Evolutionary conservation across 768 basidiomycete species (phyloP).

Genomic region (Gelatoporia subvermispora): DNA sequence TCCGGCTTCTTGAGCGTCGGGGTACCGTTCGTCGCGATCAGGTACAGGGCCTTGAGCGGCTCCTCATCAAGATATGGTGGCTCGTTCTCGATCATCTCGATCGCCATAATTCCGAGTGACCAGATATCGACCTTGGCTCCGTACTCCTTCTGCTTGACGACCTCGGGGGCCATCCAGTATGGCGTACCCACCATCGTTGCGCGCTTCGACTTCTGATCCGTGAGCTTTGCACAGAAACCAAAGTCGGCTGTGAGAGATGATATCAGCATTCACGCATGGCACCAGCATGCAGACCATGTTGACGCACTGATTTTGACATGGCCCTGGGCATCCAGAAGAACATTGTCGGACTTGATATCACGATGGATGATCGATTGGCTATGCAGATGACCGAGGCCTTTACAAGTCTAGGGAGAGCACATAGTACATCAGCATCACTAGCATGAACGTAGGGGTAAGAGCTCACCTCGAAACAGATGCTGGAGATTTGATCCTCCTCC

Average conservation of each 20-base stretch:
- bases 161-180: slow-evolving; percentile 99
- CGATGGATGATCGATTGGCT: slow-evolving; percentile 94
- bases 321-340: slow-evolving; percentile 87
- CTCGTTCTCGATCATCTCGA: slow-evolving; percentile 99
- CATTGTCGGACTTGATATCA: slow-evolving; percentile 96
- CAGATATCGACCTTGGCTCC: slow-evolving; percentile 96
- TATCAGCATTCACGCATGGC: slow-evolving; percentile 1
- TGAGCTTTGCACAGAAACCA: slow-evolving; percentile 93
- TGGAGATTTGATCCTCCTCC: slow-evolving; percentile 92
- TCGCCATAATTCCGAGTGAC: slow-evolving; percentile 97
- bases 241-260: slow-evolving; percentile 68
- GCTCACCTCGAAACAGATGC: slow-evolving; percentile 85
- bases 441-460: background rate
- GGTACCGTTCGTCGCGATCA: slow-evolving; percentile 97
- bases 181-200: slow-evolving; percentile 99
- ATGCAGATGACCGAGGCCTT: slow-evolving; percentile 89
- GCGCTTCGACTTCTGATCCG: slow-evolving; percentile 93
- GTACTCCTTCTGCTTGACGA: slow-evolving; percentile 95
- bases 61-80: slow-evolving; percentile 96
- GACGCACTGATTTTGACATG: slow-evolving; percentile 94
- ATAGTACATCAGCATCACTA: slow-evolving; percentile 1
- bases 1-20: slow-evolving; percentile 97
- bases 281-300: background rate
- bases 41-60: slow-evolving; percentile 87
- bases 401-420: slow-evolving; percentile 70